These are phyloP conservation scores for Fusarium sp. DNA, from an alignment of 2,329 filamentous ascomycete species.

Conservation along the genomic window DNA sequence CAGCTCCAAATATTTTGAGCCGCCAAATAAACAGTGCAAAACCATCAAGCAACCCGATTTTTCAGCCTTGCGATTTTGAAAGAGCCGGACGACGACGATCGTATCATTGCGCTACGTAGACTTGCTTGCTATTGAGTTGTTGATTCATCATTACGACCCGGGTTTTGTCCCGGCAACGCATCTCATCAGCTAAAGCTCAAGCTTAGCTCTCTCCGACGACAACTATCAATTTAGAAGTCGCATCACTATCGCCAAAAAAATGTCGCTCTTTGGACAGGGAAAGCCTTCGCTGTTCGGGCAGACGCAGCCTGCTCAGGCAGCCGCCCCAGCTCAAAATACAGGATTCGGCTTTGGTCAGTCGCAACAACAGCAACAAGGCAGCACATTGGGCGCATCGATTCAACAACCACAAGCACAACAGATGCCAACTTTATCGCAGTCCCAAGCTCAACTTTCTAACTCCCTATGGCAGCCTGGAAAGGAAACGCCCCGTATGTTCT, in stretches of 20 bases:
- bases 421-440: constrained; percentile 58
- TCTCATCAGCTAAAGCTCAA: constrained; percentile 27
- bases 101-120: neutral
- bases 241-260: constrained; percentile 36
- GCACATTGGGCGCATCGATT: constrained; percentile 47
- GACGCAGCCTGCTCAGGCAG: constrained; percentile 51
- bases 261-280: constrained; percentile 58
- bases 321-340: constrained; percentile 45
- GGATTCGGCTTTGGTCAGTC: constrained; percentile 34
- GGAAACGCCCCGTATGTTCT: constrained; percentile 60
- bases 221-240: constrained; percentile 26
- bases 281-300: constrained; percentile 56
- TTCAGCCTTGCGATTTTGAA: constrained; percentile 33
- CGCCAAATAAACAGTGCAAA: constrained; percentile 42
- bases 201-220: constrained; percentile 31
- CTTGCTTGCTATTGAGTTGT: neutral
- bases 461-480: constrained; percentile 67
- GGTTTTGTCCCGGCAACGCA: constrained; percentile 20
- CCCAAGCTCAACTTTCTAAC: constrained; percentile 60
- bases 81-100: neutral
- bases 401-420: constrained; percentile 57
- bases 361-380: constrained; percentile 57
- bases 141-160: neutral
- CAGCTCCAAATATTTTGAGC: constrained; percentile 47
- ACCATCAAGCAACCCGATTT: constrained; percentile 18